Base-by-base conservation (phyloP, 2,329 filamentous ascomycete species). In the Ophiosphaerella narmari region DNA sequence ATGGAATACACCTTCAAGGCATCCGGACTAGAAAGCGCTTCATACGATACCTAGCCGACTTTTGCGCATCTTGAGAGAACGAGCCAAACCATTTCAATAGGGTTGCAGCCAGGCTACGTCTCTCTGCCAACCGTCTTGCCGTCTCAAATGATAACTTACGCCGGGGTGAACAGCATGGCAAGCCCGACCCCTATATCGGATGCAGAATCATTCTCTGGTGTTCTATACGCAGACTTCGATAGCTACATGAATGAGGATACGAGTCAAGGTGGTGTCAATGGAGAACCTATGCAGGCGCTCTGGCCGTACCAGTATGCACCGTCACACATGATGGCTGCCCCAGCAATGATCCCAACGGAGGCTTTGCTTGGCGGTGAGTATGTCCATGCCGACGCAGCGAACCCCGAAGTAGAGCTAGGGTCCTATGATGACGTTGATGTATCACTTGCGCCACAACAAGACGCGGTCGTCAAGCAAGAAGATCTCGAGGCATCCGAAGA, bases 381-480 rank as follows among this genome's bases (percentile, higher is more conserved):
- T 41, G 45, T 55, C 8, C 48, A 48, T 23, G 43, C 64, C 34
- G 34, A 54, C 18, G 36, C 55, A 6, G 16, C 43, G 13, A 46
- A 47, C 8, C 33, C 45, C 2, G 52, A 60, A 11, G 46, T 48
- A 3, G 46, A 46, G 5, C 43, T 49, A 13, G 41, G 55, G 33
- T 44, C 62, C 9, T 57, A 65, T 33, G 61, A 63, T 31, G 39
- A 59, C 16, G 24, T 46, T 16, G 39, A 48, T 23, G 43, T 33
- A 4, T 43, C 55, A 21, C 53, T 63, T 26, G 48, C 54, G 9
- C 59, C 62, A 11, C 65, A 62, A 21, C 54, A 66, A 43, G 61
- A 63, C 13, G 59, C 62, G 14, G 40, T 49, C 23, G 54, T 62
- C 52, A 61, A 65, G 46, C 50, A 47, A 33, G 62, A 64, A 35